Percentiles rank a stretch among this genome's conserved stretches.
These are phyloP conservation scores for Aspergillus saccharolyticus DNA, from an alignment of 495 filamentous ascomycete species.

Conservation along the genomic window DNA sequence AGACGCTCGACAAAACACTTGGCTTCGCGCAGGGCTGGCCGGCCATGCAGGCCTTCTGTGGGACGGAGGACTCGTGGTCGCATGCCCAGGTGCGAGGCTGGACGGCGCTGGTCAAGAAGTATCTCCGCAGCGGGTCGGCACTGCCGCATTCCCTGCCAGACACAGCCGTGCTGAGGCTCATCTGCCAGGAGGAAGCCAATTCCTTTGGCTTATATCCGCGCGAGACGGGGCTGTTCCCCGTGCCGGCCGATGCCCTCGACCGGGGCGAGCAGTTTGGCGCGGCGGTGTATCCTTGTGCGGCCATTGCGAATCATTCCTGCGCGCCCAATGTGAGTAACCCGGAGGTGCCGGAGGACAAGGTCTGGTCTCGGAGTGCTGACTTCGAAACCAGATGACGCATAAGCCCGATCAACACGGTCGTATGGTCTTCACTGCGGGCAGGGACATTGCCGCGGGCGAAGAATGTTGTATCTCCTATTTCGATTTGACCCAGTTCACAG, in stretches of 20 bases:
- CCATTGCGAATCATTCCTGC: slow-evolving; percentile 39
- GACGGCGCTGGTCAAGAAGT: slow-evolving; percentile 34
- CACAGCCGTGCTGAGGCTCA: slow-evolving; percentile 25
- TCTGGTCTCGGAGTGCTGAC: slow-evolving; percentile 7
- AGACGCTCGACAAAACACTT: background rate
- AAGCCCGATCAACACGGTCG: slow-evolving; percentile 32
- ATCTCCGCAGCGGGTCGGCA: slow-evolving; percentile 17
- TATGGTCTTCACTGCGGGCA: slow-evolving; percentile 35
- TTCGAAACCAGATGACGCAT: slow-evolving; percentile 25
- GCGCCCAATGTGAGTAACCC: slow-evolving; percentile 31
- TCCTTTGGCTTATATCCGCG: slow-evolving; percentile 40
- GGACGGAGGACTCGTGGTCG: slow-evolving; percentile 31
- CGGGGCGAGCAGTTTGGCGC: slow-evolving; percentile 37
- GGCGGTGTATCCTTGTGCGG: slow-evolving; percentile 35
- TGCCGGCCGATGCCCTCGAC: slow-evolving; percentile 12
- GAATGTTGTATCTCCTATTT: slow-evolving; percentile 43
- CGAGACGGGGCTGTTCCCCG: slow-evolving; percentile 28
- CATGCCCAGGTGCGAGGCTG: slow-evolving; percentile 30
- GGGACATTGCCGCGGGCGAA: slow-evolving; percentile 31
- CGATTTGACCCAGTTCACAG: slow-evolving; percentile 25
- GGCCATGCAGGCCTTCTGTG: slow-evolving; percentile 32
- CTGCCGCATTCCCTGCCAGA: slow-evolving; percentile 24
- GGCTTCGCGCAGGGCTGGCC: slow-evolving; percentile 24
- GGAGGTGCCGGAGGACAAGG: no score
- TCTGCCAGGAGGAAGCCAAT: slow-evolving; percentile 39